Base-by-base conservation (phyloP, 2,329 filamentous ascomycete species). In the Fusarium phyllophilum region DNA sequence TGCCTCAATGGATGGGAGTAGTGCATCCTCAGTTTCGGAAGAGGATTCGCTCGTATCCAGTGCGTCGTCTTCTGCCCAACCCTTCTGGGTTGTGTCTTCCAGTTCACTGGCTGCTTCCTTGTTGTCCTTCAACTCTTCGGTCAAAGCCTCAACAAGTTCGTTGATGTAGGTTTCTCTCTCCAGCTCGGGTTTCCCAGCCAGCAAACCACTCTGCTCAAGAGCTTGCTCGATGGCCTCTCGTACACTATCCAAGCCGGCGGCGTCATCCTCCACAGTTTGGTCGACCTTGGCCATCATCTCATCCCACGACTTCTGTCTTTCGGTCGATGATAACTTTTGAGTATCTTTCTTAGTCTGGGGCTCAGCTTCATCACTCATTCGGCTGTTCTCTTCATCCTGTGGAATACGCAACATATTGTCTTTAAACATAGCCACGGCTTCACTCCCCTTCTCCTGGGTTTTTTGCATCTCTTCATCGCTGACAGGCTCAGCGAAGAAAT, bases 401-500 rank as follows among this genome's bases (percentile, higher is more conserved):
- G 81, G 81, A 6, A 91, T 75, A 14, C 87, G 89, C 48, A 91
- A 84, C 22, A 94, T 87, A 20, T 86, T 82, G 44, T 85, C 86
- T 80, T 97, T 92, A 74, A 94, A 94, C 18, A 88, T 88, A 54
- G 92, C 90, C 29, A 95, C 88, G 39, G 89, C 88, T 24, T 86
- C 89, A 72, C 90, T 89, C 66, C 89, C 91, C 20, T 86, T 86
- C 29, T 86, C 88, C 80, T 98, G 96, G n/a, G 96, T 93, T 18
- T 83, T 82, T 24, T 92, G 85, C 71, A 97, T 94, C 60, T 94
- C 87, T 10, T 91, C 88, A 10, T 93, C 88, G 0, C 89, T 89
- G 60, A 98, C 91, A 8, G 96, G 95, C 81, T 97, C 93, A 20
- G 92, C 95, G 79, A 97, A 97, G 60, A 98, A 90, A 79, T 97